Percentiles rank a stretch among this genome's conserved stretches.
These are phyloP conservation scores for Flagelloscypha sp. DNA, from an alignment of 768 basidiomycete genomes.

Conservation along the genomic window DNA sequence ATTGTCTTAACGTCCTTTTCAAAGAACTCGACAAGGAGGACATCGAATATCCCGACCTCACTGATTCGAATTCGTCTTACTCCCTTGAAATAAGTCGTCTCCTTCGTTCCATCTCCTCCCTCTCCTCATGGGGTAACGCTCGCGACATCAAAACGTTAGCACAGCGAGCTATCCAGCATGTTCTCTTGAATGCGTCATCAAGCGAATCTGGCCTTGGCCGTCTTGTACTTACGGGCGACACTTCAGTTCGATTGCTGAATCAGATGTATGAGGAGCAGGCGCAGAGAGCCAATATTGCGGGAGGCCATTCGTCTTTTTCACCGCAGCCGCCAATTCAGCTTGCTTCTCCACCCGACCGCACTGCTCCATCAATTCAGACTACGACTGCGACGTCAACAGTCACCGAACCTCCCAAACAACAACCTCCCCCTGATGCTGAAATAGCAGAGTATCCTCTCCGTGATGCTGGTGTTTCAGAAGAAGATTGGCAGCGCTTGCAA, in stretches of 20 bases:
- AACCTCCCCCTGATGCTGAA: constrained; percentile 1
- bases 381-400: constrained; percentile 2
- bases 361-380: constrained; percentile 4
- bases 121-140: constrained; percentile 42
- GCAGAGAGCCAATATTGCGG: no score
- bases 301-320: no score
- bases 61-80: constrained; percentile 8
- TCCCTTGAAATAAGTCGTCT: constrained; percentile 19
- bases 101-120: constrained; percentile 20
- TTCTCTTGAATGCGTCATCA: no score
- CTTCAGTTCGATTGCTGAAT: no score
- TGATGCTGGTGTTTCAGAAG: constrained; percentile 47
- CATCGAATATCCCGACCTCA: constrained; percentile 20
- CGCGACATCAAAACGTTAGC: constrained; percentile 33
- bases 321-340: no score
- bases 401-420: no score
- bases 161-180: no score
- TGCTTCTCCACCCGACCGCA: constrained; percentile 16
- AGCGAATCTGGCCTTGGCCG: no score
- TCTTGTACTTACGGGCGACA: no score
- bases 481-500: constrained; percentile 43
- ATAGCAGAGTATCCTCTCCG: constrained; percentile 15
- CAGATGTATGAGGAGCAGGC: no score
- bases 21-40: constrained; percentile 23
- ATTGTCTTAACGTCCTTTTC: constrained; percentile 29